Evolutionary conservation across 2,329 filamentous ascomycete genomes (phyloP).

Genomic region (Bipolaris bicolor): DNA sequence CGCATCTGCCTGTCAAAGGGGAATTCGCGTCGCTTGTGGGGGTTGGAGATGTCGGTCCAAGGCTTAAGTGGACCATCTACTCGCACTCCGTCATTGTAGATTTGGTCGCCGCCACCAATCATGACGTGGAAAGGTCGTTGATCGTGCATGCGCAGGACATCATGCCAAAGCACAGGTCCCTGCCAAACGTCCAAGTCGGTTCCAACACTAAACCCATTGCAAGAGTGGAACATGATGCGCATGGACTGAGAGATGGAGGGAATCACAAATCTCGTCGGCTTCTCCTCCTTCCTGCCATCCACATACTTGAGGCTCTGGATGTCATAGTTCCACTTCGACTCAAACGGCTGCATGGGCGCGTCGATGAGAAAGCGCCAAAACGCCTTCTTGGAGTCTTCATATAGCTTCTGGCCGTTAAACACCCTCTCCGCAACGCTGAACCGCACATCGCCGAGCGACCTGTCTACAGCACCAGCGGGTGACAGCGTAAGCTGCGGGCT

Average conservation of each 20-base stretch:
- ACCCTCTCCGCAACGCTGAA: constrained; percentile 38
- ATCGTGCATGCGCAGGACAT: constrained; percentile 66
- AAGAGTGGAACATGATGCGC: constrained; percentile 73
- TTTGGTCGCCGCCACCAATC: constrained; percentile 91
- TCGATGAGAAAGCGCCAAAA: constrained; percentile 66
- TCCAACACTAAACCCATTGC: constrained; percentile 71
- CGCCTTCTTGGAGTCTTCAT: constrained; percentile 63
- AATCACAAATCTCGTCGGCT: constrained; percentile 58
- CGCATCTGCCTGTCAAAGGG: constrained; percentile 70
- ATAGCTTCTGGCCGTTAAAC: constrained; percentile 62
- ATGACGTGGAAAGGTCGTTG: constrained; percentile 69
- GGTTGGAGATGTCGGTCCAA: constrained; percentile 67
- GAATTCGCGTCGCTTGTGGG: constrained; percentile 64
- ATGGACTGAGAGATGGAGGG: constrained; percentile 67
- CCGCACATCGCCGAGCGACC: constrained; percentile 28
- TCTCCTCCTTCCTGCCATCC: constrained; percentile 51
- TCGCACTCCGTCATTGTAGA: constrained; percentile 78
- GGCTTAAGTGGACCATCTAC: constrained; percentile 78
- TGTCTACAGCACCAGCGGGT: constrained; percentile 52
- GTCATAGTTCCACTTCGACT: constrained; percentile 79
- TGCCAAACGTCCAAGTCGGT: constrained; percentile 68
- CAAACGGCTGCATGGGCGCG: constrained; percentile 72
- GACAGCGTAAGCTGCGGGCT: constrained; percentile 66
- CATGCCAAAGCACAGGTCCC: constrained; percentile 68
- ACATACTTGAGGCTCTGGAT: constrained; percentile 70